phyloP scores from a whole-genome alignment of 108 stramenopile genomes.

The Asterionellopsis glacialis region DNA sequence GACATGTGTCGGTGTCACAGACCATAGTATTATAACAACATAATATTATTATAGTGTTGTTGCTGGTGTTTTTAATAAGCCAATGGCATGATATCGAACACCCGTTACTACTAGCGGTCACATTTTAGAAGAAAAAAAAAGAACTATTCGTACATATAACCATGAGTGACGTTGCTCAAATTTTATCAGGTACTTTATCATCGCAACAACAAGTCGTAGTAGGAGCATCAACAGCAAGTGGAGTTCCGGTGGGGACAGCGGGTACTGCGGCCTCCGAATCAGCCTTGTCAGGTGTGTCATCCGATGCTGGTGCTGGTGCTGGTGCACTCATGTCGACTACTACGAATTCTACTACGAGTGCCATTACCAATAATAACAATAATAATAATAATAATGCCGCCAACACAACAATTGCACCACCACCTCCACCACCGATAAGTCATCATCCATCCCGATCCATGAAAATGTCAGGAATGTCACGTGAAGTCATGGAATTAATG shows the following conservation, averaged over 20 bases:
- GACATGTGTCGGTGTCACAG: no score
- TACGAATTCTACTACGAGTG: background rate
- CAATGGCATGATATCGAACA: no score
- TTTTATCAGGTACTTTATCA: slow-evolving; percentile 9
- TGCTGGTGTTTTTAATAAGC: no score
- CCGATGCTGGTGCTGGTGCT: background rate
- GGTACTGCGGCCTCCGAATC: no score
- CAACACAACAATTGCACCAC: background rate
- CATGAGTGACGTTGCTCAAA: slow-evolving; percentile 39
- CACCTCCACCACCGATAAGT: slow-evolving; percentile 1
- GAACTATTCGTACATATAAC: no score
- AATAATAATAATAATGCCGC: background rate
- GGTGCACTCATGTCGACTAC: background rate
- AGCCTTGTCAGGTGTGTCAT: no score
- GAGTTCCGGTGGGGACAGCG: no score
- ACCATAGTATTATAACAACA: no score
- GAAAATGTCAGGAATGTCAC: slow-evolving; percentile 34
- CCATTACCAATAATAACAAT: background rate
- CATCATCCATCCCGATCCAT: slow-evolving; percentile 25
- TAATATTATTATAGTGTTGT: no score
- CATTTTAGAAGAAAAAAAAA: no score
- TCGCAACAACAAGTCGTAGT: background rate
- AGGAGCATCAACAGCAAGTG: no score
- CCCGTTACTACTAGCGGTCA: no score
- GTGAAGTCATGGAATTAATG: slow-evolving; percentile 29